Conservation (phyloP, 2,329 filamentous ascomycete genomes). For the Exophiala lecanii-corni region DNA sequence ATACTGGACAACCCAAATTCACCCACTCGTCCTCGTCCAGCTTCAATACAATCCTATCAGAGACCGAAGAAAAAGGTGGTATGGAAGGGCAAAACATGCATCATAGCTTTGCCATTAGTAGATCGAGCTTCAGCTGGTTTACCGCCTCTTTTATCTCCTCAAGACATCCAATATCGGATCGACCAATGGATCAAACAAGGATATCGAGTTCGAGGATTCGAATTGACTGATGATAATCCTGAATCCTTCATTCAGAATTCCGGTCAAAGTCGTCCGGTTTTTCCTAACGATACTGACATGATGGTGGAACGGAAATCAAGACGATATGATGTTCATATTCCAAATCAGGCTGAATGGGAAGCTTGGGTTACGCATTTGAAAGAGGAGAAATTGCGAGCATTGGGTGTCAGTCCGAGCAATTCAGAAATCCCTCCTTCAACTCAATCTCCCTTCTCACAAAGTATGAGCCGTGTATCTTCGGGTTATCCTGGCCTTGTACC, state of each 20-base stretch:
- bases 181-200: constrained; percentile 40
- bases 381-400: constrained; percentile 85
- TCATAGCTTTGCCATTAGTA: constrained; percentile 65
- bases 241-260: constrained; percentile 3
- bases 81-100: constrained; percentile 71
- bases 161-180: constrained; percentile 37
- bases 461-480: constrained; percentile 64
- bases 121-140: constrained; percentile 57
- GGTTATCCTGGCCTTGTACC: constrained; percentile 73
- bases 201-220: constrained; percentile 40
- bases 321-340: constrained; percentile 38
- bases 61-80: constrained; percentile 64
- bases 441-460: constrained; percentile 60
- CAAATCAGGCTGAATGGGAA: constrained; percentile 58
- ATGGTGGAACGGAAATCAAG: constrained; percentile 33
- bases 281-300: constrained; percentile 38
- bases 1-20: constrained; percentile 17
- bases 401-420: constrained; percentile 77
- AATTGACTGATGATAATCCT: constrained; percentile 25
- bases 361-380: constrained; percentile 75
- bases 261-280: constrained; percentile 40
- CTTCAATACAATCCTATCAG: constrained; percentile 28
- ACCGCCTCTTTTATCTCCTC: constrained; percentile 35
- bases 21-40: constrained; percentile 48
- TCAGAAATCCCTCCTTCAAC: constrained; percentile 60